These are phyloP conservation scores for Diutina pseudorugosa DNA, from an alignment of 1,139 yeast species.

Conservation along the genomic window DNA sequence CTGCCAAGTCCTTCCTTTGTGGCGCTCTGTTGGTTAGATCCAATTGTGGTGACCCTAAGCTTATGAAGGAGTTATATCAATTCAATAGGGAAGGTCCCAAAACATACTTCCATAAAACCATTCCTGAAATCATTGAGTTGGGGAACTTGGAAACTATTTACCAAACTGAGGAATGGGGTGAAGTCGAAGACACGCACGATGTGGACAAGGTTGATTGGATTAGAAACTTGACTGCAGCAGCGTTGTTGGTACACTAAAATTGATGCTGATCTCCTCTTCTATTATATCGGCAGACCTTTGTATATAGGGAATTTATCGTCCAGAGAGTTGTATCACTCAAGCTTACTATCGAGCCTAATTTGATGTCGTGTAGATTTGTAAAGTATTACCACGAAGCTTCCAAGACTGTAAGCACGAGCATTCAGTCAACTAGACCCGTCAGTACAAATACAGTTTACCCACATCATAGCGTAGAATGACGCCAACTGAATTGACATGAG, in stretches of 20 bases:
- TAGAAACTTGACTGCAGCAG: constrained; percentile 72
- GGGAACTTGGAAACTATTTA: constrained; percentile 73
- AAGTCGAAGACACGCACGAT: constrained; percentile 96
- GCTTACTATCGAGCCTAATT: no score
- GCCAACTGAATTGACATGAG: no score
- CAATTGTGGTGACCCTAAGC: constrained; percentile 13
- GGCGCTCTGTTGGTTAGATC: constrained; percentile 42
- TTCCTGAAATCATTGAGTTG: constrained; percentile 66
- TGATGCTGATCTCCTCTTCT: no score
- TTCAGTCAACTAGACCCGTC: no score
- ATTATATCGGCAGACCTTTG: neutral
- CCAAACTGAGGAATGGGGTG: constrained; percentile 93
- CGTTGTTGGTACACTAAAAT: constrained; percentile 21
- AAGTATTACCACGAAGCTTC: no score
- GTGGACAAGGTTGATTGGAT: constrained; percentile 84
- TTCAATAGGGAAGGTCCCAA: constrained; percentile 17
- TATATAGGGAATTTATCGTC: no score
- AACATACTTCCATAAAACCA: constrained; percentile 23
- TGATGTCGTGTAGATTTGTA: no score
- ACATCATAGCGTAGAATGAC: no score
- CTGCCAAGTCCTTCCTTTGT: constrained; percentile 76
- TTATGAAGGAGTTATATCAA: constrained; percentile 19
- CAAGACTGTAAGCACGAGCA: no score
- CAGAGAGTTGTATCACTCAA: no score
- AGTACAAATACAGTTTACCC: no score